Percentiles rank a stretch among this genome's conserved stretches.
phyloP scores from a whole-genome alignment of 495 filamentous ascomycete species.

The Xylaria acuta region DNA sequence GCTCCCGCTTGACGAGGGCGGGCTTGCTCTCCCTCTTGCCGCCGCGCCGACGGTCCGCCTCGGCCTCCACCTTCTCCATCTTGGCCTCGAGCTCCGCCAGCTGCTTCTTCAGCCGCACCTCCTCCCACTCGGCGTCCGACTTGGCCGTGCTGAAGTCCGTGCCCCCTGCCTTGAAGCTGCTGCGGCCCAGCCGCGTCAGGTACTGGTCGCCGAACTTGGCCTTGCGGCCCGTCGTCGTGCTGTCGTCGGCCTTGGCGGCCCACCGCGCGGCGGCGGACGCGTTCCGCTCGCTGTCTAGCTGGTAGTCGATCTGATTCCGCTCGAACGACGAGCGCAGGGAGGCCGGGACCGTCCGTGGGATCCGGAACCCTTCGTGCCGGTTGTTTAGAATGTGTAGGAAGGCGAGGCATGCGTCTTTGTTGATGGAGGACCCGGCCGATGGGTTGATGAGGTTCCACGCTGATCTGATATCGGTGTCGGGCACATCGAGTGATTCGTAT shows the following conservation, averaged over 20 bases:
- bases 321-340: conserved; percentile 91
- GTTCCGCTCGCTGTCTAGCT: conserved; percentile 74
- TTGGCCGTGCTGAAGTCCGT: conserved; percentile 83
- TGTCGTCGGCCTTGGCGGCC: conserved; percentile 71
- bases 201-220: conserved; percentile 97
- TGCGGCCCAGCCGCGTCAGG: conserved; percentile 80
- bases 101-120: conserved; percentile 91
- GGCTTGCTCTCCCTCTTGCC: conserved; percentile 71
- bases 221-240: conserved; percentile 83
- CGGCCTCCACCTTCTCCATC: conserved; percentile 75
- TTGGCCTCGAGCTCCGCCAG: conserved; percentile 85
- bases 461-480: conserved; percentile 89
- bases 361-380: conserved; percentile 92
- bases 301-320: conserved; percentile 92
- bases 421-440: conserved; percentile 75
- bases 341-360: conserved; percentile 90
- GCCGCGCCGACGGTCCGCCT: conserved; percentile 60
- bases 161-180: conserved; percentile 76
- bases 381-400: conserved; percentile 96
- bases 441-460: conserved; percentile 99
- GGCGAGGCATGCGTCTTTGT: conserved; percentile 90
- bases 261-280: conserved; percentile 64
- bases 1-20: conserved; percentile 88
- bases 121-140: conserved; percentile 90
- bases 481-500: conserved; percentile 90